A percentile compares a stretch with the other conserved stretches of the same genome.
phyloP scores from a whole-genome alignment of 2,329 filamentous ascomycete species.

The Zasmidium angulare region DNA sequence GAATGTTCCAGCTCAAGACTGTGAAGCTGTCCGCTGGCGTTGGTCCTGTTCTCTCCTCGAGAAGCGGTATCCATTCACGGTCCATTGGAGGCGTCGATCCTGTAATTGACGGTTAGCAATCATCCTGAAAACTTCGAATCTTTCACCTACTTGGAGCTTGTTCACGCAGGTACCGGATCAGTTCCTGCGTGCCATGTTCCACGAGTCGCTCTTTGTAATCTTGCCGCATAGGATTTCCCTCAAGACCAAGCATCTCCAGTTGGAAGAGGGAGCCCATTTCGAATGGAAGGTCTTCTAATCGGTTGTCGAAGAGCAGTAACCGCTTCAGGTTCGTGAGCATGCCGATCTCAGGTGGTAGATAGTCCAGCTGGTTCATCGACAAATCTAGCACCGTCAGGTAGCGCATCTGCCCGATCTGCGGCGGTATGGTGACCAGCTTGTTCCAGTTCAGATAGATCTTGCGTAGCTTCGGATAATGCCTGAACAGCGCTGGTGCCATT shows the following conservation, averaged over 20 bases:
- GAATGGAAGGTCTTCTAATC: constrained; percentile 75
- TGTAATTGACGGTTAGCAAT: constrained; percentile 37
- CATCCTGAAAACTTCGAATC: too few species aligned
- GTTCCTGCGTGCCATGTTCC: constrained; percentile 80
- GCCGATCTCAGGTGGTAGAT: constrained; percentile 85
- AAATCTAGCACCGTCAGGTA: constrained; percentile 81
- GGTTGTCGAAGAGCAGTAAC: constrained; percentile 86
- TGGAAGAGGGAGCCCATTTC: constrained; percentile 88
- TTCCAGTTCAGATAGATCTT: constrained; percentile 95
- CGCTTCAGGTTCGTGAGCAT: constrained; percentile 94
- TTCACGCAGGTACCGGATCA: constrained; percentile 82
- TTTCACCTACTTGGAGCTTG: constrained; percentile 71
- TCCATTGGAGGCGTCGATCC: constrained; percentile 75
- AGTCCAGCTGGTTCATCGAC: constrained; percentile 80
- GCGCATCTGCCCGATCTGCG: constrained; percentile 77
- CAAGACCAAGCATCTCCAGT: constrained; percentile 84
- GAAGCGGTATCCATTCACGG: constrained; percentile 75
- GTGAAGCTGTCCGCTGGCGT: constrained; percentile 66
- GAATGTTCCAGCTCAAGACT: constrained; percentile 90
- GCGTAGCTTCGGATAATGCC: constrained; percentile 78
- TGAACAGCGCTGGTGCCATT: constrained; percentile 75
- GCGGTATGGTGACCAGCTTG: constrained; percentile 76
- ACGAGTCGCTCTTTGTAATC: constrained; percentile 78
- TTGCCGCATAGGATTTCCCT: constrained; percentile 78
- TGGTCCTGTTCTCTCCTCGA: constrained; percentile 44